Evolutionary conservation across 2,329 filamentous ascomycete species (phyloP).

Genomic region (Pezicula radicicola): DNA sequence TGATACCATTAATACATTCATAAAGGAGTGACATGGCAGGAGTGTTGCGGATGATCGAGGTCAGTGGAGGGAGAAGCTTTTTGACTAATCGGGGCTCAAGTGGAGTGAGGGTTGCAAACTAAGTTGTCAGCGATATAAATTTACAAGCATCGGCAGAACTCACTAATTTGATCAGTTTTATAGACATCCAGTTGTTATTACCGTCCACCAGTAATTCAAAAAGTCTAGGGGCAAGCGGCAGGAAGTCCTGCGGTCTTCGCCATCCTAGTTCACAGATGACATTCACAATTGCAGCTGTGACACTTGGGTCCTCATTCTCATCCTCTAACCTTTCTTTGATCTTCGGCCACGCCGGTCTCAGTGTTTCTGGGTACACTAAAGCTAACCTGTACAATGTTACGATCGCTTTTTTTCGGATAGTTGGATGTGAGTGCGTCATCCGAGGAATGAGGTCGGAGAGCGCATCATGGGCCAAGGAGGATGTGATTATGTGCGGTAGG

Average conservation of each 20-base stretch:
- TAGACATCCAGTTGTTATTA: slow-evolving; percentile 99
- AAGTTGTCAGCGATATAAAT: slow-evolving; percentile 58
- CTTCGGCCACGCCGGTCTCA: slow-evolving; percentile 92
- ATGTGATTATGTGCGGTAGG: slow-evolving; percentile 92
- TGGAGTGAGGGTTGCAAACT: slow-evolving; percentile 94
- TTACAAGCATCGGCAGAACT: slow-evolving; percentile 38
- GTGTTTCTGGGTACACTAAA: slow-evolving; percentile 91
- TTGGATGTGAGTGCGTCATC: slow-evolving; percentile 79
- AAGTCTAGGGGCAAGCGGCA: slow-evolving; percentile 84
- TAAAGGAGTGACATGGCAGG: slow-evolving; percentile 97
- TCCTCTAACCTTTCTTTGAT: slow-evolving; percentile 94
- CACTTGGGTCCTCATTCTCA: slow-evolving; percentile 83
- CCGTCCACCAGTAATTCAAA: slow-evolving; percentile 91
- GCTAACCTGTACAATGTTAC: slow-evolving; percentile 92
- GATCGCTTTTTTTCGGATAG: slow-evolving; percentile 92
- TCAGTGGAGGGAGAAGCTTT: slow-evolving; percentile 87
- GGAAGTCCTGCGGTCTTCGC: slow-evolving; percentile 88
- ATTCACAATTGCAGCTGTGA: slow-evolving; percentile 94
- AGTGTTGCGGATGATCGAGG: slow-evolving; percentile 89
- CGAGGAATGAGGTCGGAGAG: slow-evolving; percentile 84
- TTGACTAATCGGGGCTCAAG: slow-evolving; percentile 87
- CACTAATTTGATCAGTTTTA: slow-evolving; percentile 96
- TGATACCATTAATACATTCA: slow-evolving; percentile 97
- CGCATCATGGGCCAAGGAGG: slow-evolving; percentile 85
- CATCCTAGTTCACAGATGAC: slow-evolving; percentile 95